A percentile compares a stretch with the other conserved stretches of the same genome.
These are phyloP conservation scores for Suillus ampliporus DNA, from an alignment of 768 basidiomycete species.

Conservation along the genomic window DNA sequence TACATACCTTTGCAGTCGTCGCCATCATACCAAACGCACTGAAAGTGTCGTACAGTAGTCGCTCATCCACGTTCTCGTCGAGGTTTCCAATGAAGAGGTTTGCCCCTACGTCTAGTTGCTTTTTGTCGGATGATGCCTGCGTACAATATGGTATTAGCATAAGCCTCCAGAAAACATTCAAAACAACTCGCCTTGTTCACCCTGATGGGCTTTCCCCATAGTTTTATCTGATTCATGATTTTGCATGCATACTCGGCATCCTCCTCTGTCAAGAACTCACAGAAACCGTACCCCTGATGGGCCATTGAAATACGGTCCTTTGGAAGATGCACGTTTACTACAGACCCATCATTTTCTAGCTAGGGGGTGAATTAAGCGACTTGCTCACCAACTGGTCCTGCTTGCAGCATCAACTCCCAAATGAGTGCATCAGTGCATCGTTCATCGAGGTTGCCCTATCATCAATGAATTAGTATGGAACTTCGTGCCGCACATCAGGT, in stretches of 20 bases:
- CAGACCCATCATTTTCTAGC: neutral
- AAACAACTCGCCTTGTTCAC: conserved; percentile 90
- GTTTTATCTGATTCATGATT: conserved; percentile 99
- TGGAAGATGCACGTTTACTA: conserved; percentile 96
- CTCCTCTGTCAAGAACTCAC: conserved; percentile 98
- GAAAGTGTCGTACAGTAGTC: conserved; percentile 92
- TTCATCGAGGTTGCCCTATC: conserved; percentile 95
- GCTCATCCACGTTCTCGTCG: conserved; percentile 95
- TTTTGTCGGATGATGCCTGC: conserved; percentile 97
- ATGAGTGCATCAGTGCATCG: conserved; percentile 91
- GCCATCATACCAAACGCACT: conserved; percentile 94
- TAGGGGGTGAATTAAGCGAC: neutral
- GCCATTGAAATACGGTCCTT: conserved; percentile 99
- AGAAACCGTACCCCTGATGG: conserved; percentile 99
- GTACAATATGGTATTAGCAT: conserved; percentile 12
- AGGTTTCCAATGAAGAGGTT: conserved; percentile 96
- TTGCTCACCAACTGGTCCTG: conserved; percentile 93
- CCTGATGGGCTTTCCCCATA: conserved; percentile 98
- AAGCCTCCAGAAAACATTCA: neutral
- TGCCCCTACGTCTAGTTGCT: conserved; percentile 96
- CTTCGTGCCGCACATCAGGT: accelerated
- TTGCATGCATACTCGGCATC: conserved; percentile 99
- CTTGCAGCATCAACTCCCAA: conserved; percentile 99
- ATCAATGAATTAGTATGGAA: conserved; percentile 14
- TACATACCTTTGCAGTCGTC: conserved; percentile 78